Evolutionary conservation across 2,329 filamentous ascomycete species (phyloP).

Genomic region (Verticillium zaregamsianum): DNA sequence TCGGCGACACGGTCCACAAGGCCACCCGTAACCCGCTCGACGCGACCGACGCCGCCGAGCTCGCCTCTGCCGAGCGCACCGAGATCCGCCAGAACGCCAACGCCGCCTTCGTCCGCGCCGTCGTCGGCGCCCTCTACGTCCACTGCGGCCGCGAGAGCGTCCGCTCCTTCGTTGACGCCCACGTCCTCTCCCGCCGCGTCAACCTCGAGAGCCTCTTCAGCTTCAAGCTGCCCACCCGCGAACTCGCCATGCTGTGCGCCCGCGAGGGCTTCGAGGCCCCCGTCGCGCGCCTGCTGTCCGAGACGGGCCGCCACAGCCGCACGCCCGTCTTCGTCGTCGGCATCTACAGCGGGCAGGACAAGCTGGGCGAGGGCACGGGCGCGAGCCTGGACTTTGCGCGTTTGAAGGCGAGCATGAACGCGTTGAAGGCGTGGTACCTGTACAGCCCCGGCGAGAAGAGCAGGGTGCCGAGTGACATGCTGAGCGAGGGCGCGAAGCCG

Average conservation of each 20-base stretch:
- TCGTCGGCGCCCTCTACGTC: constrained; percentile 80
- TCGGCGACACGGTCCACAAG: constrained; percentile 58
- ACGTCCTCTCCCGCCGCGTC: constrained; percentile 77
- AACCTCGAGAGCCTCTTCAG: constrained; percentile 75
- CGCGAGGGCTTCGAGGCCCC: constrained; percentile 87
- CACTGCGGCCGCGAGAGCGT: constrained; percentile 76
- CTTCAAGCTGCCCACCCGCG: constrained; percentile 79
- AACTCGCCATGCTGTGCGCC: constrained; percentile 77
- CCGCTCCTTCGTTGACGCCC: constrained; percentile 76
- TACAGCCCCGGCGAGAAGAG: constrained; percentile 72
- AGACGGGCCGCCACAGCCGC: constrained; percentile 81
- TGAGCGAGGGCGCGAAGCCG: constrained; percentile 53
- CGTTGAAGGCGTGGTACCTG: constrained; percentile 92
- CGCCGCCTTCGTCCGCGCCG: constrained; percentile 74
- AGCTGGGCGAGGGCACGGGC: constrained; percentile 86
- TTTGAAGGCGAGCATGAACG: constrained; percentile 74
- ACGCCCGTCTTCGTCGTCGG: constrained; percentile 92
- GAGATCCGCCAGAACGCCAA: constrained; percentile 72
- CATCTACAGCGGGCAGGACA: constrained; percentile 86
- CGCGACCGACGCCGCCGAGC: constrained; percentile 2
- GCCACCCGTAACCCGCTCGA: constrained; percentile 16
- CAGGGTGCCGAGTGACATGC: constrained; percentile 66
- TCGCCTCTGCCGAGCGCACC: constrained; percentile 34
- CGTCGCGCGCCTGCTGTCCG: constrained; percentile 80
- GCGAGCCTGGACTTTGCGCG: constrained; percentile 74